Evolutionary conservation across 2,329 filamentous ascomycete species (phyloP), one percentile per base, ranked within the genome.

Genomic region (Sphaerulina populicola): DNA sequence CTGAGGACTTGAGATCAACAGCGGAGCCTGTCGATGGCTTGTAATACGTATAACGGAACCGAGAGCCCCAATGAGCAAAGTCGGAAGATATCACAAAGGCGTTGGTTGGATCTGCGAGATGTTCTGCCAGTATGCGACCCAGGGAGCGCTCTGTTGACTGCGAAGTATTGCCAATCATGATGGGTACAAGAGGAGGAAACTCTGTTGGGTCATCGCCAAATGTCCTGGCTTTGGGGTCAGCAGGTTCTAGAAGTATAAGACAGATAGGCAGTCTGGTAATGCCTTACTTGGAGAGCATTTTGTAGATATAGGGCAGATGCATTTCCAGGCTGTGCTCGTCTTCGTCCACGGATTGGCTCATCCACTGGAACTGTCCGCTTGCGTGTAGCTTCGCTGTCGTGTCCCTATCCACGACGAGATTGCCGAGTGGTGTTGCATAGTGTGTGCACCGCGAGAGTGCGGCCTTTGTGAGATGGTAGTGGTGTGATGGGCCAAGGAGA

Each of bases 301-400:
- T 89, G 74, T 89, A 90, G 57, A 97, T 85, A 64, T 94, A 96
- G 0, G 93, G 91, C 7, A 97, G 76, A 61, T 98, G 93, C 85
- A 98, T 94, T 73, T 98, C 93, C 1, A 97, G 78, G 46, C 88
- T 95, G 70, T 98, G 93, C 69, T 98, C 93, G 4, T 79, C 77
- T 55, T 88, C 79, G 63, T 98, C 93, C 5, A 81, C 74, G 3
- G 72, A 63, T 14, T 68, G 70, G 1, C 78, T 80, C 74, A 96
- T 93, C 47, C 76, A 72, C 14, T 77, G 70, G 65, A 86, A 85
- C 49, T 74, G 71, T n/a, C 72, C 73, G 3, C 76, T 78, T 39
- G 68, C 62, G 47, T 74, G 64, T 14, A 88, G 69, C 54, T 74
- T 66, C 35, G 72, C 61, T 0, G 80, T 74, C 0, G 78, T 76